Evolutionary conservation across 257 asterid species (phyloP), one percentile per base, ranked within the genome.

Genomic region (Fraxinus quadrangulata): DNA sequence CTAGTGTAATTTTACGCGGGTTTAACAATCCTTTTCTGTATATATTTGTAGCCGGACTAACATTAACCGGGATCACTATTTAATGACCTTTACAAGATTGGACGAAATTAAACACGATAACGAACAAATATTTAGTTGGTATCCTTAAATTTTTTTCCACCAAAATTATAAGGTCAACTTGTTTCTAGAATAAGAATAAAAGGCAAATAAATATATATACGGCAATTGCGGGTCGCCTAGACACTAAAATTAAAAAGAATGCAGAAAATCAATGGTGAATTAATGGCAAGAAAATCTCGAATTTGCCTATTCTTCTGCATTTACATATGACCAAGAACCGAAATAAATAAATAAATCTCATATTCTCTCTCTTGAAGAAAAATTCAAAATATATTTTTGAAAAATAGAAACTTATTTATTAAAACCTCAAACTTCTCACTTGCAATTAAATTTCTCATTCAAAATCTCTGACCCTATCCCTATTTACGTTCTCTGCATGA

Each of bases 401-500:
- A 24, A 26, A 3, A 23, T 61, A 26, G 69, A 24, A 23, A 63
- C 17, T 63, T 23, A 26, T 4, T 23, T 61, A 61, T 61, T 61
- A 19, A 5, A 61, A 61, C 68, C 33, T 61, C 68, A 61, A 61
- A 61, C 68, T 61, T 61, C 68, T 61, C 68, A 24, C 30, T 45
- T 34, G 71, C 70, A 71, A 71, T 79, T 83, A n/a, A 69, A 23
- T 79, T 59, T 61, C 30, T 51, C 72, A 77, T 78, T 77, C 72
- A 81, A 71, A 70, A 59, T 71, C 59, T 85, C 84, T 80, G 86
- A 79, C 73, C 88, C 81, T 72, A 76, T 83, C 70, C 94, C 84
- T 89, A 91, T 84, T 81, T 83, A 89, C 86, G 87, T 82, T 69
- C 81, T 74, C 82, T 75, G 59, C 81, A 84, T 84, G 72, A 82